A percentile compares a stretch with the other conserved stretches of the same genome.
phyloP scores from a whole-genome alignment of 768 basidiomycete species.

The Podaxis sp. region DNA sequence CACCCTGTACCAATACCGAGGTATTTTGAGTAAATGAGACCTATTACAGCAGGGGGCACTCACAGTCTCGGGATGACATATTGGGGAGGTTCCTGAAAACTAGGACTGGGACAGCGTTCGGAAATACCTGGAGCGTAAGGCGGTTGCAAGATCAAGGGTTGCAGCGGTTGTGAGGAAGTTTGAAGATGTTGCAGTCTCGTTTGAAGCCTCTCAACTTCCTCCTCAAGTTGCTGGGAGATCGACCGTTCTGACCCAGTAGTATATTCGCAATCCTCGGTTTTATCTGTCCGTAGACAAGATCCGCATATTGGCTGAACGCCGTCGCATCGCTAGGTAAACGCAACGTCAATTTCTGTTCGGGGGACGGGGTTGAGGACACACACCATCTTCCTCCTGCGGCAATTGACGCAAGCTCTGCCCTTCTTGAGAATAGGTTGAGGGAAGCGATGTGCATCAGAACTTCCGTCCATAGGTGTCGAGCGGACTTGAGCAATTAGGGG shows the following conservation, averaged over 20 bases:
- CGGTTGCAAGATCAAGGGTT: conserved; percentile 26
- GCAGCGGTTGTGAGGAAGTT: conserved; percentile 14
- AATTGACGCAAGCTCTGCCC: conserved; percentile 8
- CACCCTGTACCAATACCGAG: conserved; percentile 19
- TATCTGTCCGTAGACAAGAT: conserved; percentile 42
- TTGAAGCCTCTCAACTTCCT: conserved; percentile 43
- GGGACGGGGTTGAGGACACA: not conserved
- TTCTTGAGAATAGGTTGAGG: conserved; percentile 8
- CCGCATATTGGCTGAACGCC: conserved; percentile 48
- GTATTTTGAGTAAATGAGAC: conserved; percentile 4
- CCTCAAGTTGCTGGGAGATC: conserved; percentile 45
- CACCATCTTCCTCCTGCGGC: conserved; percentile 12
- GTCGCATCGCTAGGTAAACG: conserved; percentile 44
- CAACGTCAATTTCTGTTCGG: not conserved
- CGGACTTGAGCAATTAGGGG: not conserved
- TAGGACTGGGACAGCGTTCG: not conserved
- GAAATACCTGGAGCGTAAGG: conserved; percentile 25
- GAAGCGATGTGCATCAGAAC: not conserved
- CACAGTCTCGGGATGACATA: conserved; percentile 28
- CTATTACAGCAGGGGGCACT: conserved; percentile 9
- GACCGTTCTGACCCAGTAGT: conserved; percentile 41
- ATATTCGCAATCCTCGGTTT: conserved; percentile 60
- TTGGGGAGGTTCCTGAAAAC: conserved; percentile 25
- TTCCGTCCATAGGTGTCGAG: not conserved
- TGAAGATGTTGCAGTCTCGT: conserved; percentile 44